A percentile compares a stretch with the other conserved stretches of the same genome.
Evolutionary conservation across 2,329 filamentous ascomycete genomes (phyloP).

Genomic region (Myrmaecium sp.): DNA sequence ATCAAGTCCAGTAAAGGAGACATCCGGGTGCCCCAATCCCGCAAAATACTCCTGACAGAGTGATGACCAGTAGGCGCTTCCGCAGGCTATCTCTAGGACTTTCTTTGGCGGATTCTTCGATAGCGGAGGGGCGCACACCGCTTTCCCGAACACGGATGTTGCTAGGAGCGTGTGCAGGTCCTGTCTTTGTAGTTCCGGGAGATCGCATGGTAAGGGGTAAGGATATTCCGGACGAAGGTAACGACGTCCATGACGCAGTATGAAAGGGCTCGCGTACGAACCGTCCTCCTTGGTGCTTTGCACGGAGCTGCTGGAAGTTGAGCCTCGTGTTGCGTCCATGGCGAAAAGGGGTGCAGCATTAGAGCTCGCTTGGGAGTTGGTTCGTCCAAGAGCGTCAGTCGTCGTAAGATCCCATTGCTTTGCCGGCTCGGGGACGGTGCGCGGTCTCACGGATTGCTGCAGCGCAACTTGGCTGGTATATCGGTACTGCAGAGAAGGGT

Average conservation of each 20-base stretch:
- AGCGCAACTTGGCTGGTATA: conserved; percentile 10
- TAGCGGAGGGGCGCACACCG: conserved; percentile 56
- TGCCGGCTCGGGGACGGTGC: conserved; percentile 9
- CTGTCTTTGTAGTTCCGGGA: conserved; percentile 75
- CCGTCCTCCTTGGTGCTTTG: conserved; percentile 14
- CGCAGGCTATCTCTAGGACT: conserved; percentile 77
- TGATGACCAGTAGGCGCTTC: conserved; percentile 76
- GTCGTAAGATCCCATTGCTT: conserved; percentile 21
- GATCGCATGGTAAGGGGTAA: conserved; percentile 80
- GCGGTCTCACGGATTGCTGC: conserved; percentile 15
- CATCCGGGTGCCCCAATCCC: conserved; percentile 46
- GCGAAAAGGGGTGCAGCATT: conserved; percentile 9
- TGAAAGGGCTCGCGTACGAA: conserved; percentile 36
- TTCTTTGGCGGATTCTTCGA: conserved; percentile 51
- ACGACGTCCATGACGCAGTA: conserved; percentile 60
- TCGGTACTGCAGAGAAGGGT: conserved; percentile 14
- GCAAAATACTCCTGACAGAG: conserved; percentile 70
- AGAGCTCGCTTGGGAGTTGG: conserved; percentile 12
- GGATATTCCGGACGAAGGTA: conserved; percentile 66
- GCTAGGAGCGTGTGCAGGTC: conserved; percentile 68
- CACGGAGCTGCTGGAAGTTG: conserved; percentile 21
- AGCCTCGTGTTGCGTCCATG: conserved; percentile 21
- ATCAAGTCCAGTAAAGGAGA: conserved; percentile 70
- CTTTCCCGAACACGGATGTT: conserved; percentile 64
- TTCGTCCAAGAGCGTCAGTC: conserved; percentile 19